These are phyloP conservation scores for Coemansia sp. DNA, from an alignment of 192 early-diverging fungal genomes.

Conservation along the genomic window DNA sequence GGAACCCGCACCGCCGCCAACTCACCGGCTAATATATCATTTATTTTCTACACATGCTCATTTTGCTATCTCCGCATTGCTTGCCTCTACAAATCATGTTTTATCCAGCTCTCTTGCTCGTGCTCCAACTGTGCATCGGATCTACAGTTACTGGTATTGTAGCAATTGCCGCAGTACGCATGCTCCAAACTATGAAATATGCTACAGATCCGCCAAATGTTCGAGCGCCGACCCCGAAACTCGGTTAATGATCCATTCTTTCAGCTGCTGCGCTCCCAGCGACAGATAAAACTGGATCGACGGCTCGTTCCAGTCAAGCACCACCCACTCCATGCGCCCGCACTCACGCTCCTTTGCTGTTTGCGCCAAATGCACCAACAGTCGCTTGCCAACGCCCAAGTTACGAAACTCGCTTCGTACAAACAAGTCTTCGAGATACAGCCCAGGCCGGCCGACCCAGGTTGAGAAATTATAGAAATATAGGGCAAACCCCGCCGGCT, in stretches of 20 bases:
- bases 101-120: slow-evolving; percentile 1
- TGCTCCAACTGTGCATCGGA: slow-evolving; percentile 20
- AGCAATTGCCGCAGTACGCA: slow-evolving; percentile 7
- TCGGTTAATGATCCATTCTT: slow-evolving; percentile 77
- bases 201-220: slow-evolving; percentile 53
- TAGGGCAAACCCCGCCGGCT: slow-evolving; percentile 75
- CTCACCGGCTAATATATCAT: neutral
- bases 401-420: slow-evolving; percentile 65
- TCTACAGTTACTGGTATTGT: slow-evolving; percentile 14
- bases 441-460: slow-evolving; percentile 68
- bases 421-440: slow-evolving; percentile 87
- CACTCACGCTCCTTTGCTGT: slow-evolving; percentile 66
- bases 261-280: slow-evolving; percentile 66
- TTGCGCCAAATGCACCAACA: slow-evolving; percentile 69
- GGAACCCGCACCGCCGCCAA: slow-evolving; percentile 36
- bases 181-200: neutral
- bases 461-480: slow-evolving; percentile 86
- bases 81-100: neutral
- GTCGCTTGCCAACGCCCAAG: slow-evolving; percentile 64
- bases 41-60: neutral
- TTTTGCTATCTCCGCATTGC: neutral
- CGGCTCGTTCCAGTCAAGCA: slow-evolving; percentile 83
- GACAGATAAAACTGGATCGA: slow-evolving; percentile 74
- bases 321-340: slow-evolving; percentile 80
- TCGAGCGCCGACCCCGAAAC: slow-evolving; percentile 62